Evolutionary conservation across 2,329 filamentous ascomycete species (phyloP), one percentile per base, ranked within the genome.

Genomic region (Fusarium devonianum): DNA sequence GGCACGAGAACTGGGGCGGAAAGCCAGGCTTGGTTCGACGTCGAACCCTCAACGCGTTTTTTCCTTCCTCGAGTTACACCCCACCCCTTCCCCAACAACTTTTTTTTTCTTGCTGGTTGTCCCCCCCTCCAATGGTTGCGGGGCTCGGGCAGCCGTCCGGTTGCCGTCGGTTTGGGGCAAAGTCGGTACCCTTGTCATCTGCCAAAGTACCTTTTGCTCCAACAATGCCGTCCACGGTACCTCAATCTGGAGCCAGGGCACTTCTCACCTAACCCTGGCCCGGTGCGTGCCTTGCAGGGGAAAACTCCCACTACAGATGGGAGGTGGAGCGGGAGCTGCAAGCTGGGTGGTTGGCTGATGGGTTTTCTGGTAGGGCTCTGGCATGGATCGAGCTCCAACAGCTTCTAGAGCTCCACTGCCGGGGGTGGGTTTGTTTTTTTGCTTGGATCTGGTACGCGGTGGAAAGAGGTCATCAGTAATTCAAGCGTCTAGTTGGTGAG

Each of bases 71-170:
- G 32, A 41, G 26, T 45, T 55, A 17, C 37, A 56, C 59, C 61
- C 63, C 62, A 60, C 53, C 53, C 56, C 37, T 62, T 65, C 65
- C 65, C 65, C 65, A 68, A 68, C 65, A 68, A 68, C 52, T 67
- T 65, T 67, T 63, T 51, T 35, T 60, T 57, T 12, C 23, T 8
- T 49, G 38, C 46, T 43, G 57, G 47, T 55, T 44, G 26, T n/a
- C 30, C 29, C 32, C 14, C 22, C 30, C 19, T 46, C 61, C 62
- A 65, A 63, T 65, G 56, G 46, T 10, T 34, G 44, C 49, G 47
- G 45, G 46, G 39, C 39, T 35, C 55, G 22, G 34, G 19, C 37
- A 32, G 34, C 29, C 25, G 23, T 25, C 42, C 35, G 32, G 22
- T 33, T 53, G 26, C 52, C 35, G 41, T n/a, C n/a, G n/a, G n/a